phyloP scores from a whole-genome alignment of 306 rosid species.

The Luffa aegyptiaca region DNA sequence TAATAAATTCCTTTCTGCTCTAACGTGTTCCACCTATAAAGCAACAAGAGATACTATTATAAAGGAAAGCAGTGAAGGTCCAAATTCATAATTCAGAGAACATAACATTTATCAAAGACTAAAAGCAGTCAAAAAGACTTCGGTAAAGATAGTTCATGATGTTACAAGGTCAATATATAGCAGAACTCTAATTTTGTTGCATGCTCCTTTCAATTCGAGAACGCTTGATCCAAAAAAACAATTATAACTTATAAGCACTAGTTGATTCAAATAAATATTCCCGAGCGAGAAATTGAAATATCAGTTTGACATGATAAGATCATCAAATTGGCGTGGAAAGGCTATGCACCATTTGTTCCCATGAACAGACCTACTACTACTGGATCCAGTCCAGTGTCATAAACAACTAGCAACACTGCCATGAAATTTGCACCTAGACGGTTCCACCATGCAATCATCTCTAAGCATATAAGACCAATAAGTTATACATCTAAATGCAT shows the following conservation, averaged over 20 bases:
- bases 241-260: background rate
- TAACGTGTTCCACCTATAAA: slow-evolving; percentile 90
- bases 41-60: background rate
- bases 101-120: background rate
- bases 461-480: background rate
- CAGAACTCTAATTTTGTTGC: background rate
- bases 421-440: background rate
- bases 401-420: background rate
- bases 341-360: background rate
- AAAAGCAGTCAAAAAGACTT: background rate
- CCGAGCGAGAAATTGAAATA: background rate
- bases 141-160: background rate
- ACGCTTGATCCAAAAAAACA: background rate
- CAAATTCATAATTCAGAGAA: background rate
- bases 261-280: background rate
- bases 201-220: background rate
- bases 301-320: background rate
- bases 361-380: background rate
- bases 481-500: background rate
- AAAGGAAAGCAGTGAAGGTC: background rate
- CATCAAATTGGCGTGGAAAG: background rate
- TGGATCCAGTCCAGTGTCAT: background rate
- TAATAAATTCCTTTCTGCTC: slow-evolving; percentile 95
- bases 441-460: background rate
- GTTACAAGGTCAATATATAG: background rate